Base-by-base conservation (phyloP, 2,329 filamentous ascomycete species). In the Pseudogymnoascus sp. region DNA sequence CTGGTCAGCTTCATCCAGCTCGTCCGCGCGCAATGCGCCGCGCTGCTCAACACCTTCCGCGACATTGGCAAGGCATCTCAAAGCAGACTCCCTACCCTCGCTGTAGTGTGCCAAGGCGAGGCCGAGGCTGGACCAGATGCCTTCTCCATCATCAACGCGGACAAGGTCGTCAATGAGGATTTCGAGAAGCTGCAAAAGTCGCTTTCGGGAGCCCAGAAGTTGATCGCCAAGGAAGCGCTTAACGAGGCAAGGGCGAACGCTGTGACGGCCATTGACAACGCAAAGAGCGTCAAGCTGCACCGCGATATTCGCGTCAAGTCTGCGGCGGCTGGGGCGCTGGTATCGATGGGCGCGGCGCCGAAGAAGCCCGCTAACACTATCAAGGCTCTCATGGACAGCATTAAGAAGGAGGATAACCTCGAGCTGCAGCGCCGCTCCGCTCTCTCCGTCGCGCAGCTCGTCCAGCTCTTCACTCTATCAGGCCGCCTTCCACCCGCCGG, bases 331-430 rank as follows among this genome's bases (percentile, higher is more conserved):
- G 91, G 90, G 65, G 92, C 92, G 9, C 77, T 97, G 61, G 89
- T 99, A 57, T 88, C 91, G n/a, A 86, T 97, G 76, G 85, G 86
- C 62, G 81, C 89, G 30, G 81, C 97, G 8, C 93, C 95, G 0
- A 97, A 96, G 82, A 97, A 96, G 72, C 91, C 93, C 8, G 91
- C 90, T 64, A 84, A 87, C 16, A 85, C 96, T 11, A 99, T 99
- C 76, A 97, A 96, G 75, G 90, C 87, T 2, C 89, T 99, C 74
- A 99, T 99, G 94, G 94, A 99, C 73, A 97, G 93, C 69, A 84
- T 99, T 70, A 99, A 97, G 75, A 87, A 86, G 37, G 95, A 99
- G 71, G 94, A 97, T 68, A 97, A 95, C 69, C 75, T 88, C 28
- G 90, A 94, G 66, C 79, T 99, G 1, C 94, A 99, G 72, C 85